Conservation (phyloP, 2,329 filamentous ascomycete genomes). For the Exophiala mesophila region DNA sequence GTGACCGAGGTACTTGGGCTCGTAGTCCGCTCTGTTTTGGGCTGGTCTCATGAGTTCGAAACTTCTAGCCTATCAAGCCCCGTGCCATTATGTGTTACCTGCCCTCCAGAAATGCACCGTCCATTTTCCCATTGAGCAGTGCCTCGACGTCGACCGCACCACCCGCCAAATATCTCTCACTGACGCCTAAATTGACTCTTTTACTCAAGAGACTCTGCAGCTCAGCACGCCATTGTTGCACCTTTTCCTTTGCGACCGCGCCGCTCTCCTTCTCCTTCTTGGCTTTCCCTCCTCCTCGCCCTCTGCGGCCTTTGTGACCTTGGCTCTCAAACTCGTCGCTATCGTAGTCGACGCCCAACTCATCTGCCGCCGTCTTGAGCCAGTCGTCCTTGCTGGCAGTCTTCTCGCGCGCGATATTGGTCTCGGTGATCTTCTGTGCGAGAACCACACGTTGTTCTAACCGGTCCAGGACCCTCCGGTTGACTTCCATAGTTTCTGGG, state of each 20-base stretch:
- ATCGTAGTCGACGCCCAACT: conserved; percentile 91
- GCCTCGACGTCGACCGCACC: conserved; percentile 76
- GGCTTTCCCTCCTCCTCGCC: conserved; percentile 69
- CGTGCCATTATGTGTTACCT: conserved; percentile 11
- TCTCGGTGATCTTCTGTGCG: conserved; percentile 83
- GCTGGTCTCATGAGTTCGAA: no score
- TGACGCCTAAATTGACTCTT: conserved; percentile 81
- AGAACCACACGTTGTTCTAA: conserved; percentile 73
- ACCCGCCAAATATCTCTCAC: conserved; percentile 77
- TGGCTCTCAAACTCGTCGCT: conserved; percentile 72
- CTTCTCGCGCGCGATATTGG: conserved; percentile 80
- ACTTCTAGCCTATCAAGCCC: no score
- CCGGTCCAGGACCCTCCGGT: conserved; percentile 70
- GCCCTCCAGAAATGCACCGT: conserved; percentile 16
- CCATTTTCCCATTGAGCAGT: conserved; percentile 55
- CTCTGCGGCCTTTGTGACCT: conserved; percentile 54
- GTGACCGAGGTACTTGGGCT: no score
- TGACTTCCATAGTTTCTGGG: conserved; percentile 65
- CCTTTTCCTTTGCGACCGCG: conserved; percentile 61
- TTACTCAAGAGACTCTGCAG: conserved; percentile 65
- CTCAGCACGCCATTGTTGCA: conserved; percentile 65
- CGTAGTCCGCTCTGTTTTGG: no score
- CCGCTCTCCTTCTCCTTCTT: conserved; percentile 67
- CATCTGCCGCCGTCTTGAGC: conserved; percentile 78
- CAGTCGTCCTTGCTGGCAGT: conserved; percentile 77